Percentiles rank a stretch among this genome's conserved stretches.
Conservation (phyloP, 1,284 basidiomycete species). For the Phylloporus sp. region DNA sequence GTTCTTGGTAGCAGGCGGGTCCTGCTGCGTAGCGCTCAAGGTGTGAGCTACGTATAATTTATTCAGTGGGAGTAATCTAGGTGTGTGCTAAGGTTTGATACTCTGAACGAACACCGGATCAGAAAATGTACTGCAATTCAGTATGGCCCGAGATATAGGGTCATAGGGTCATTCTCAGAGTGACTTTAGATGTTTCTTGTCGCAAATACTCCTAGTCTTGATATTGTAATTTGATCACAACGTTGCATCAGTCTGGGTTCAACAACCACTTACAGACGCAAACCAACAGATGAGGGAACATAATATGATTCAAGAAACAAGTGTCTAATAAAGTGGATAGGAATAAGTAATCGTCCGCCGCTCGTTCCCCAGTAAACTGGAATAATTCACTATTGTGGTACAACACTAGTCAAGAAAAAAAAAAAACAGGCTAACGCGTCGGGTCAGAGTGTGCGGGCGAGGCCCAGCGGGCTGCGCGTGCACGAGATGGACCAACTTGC, state of each 20-base stretch:
- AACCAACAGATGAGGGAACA: background rate
- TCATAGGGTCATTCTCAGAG: slow-evolving; percentile 26
- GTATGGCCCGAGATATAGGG: too few species aligned
- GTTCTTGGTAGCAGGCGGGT: too few species aligned
- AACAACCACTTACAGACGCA: background rate
- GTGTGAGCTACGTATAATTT: too few species aligned
- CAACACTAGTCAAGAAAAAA: background rate
- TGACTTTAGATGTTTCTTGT: background rate
- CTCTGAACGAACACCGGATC: too few species aligned
- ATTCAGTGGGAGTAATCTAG: too few species aligned
- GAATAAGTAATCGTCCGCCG: slow-evolving; percentile 7
- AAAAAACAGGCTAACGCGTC: background rate
- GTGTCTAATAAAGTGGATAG: too few species aligned
- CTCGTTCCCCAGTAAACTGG: background rate
- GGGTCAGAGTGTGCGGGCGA: background rate
- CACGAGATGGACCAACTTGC: background rate
- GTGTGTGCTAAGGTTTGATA: too few species aligned
- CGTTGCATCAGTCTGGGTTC: background rate
- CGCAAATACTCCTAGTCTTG: background rate
- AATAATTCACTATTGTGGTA: background rate
- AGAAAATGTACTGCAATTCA: too few species aligned
- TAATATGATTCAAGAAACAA: background rate
- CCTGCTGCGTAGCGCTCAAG: too few species aligned
- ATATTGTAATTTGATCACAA: background rate
- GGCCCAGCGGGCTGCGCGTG: background rate